Evolutionary conservation across 2,329 filamentous ascomycete genomes (phyloP).

Genomic region (Colletotrichum sp.): DNA sequence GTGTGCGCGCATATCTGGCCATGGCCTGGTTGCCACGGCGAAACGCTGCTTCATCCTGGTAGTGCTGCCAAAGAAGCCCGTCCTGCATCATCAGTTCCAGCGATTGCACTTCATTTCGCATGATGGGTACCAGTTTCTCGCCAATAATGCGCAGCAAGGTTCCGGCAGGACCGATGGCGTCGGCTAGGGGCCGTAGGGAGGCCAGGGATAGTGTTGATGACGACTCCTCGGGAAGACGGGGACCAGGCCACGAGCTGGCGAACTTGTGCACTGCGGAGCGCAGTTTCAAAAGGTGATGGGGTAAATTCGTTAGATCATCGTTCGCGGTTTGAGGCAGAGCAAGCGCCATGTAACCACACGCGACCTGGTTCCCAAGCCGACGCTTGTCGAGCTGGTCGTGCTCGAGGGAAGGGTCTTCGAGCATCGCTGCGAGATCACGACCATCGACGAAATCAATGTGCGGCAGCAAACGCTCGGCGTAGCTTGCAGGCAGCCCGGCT

Average conservation of each 20-base stretch:
- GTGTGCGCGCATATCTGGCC: background rate
- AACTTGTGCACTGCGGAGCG: background rate
- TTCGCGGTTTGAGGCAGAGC: slow-evolving; percentile 23
- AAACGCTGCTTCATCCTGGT: slow-evolving; percentile 26
- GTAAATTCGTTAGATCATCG: slow-evolving; percentile 23
- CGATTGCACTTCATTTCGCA: slow-evolving; percentile 26
- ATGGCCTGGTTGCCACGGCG: slow-evolving; percentile 26
- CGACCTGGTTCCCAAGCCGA: slow-evolving; percentile 19
- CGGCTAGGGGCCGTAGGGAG: background rate
- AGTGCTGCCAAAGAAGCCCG: slow-evolving; percentile 24
- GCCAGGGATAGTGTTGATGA: background rate
- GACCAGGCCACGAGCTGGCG: background rate
- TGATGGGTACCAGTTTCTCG: slow-evolving; percentile 24
- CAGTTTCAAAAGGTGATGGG: slow-evolving; percentile 21
- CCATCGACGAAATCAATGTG: slow-evolving; percentile 22
- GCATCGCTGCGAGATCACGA: slow-evolving; percentile 27
- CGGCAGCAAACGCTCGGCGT: slow-evolving; percentile 28
- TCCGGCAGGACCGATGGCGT: background rate
- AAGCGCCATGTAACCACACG: slow-evolving; percentile 24
- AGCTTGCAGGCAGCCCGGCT: slow-evolving; percentile 27
- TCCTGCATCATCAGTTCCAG: slow-evolving; percentile 33
- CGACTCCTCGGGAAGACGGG: background rate
- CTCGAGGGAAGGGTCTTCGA: slow-evolving; percentile 29
- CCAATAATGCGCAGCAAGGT: slow-evolving; percentile 27
- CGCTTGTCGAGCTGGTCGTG: slow-evolving; percentile 26